A percentile compares a stretch with the other conserved stretches of the same genome.
These are phyloP conservation scores for Sugiyamaella lignohabitans DNA, from an alignment of 805 yeast species.

Conservation along the genomic window DNA sequence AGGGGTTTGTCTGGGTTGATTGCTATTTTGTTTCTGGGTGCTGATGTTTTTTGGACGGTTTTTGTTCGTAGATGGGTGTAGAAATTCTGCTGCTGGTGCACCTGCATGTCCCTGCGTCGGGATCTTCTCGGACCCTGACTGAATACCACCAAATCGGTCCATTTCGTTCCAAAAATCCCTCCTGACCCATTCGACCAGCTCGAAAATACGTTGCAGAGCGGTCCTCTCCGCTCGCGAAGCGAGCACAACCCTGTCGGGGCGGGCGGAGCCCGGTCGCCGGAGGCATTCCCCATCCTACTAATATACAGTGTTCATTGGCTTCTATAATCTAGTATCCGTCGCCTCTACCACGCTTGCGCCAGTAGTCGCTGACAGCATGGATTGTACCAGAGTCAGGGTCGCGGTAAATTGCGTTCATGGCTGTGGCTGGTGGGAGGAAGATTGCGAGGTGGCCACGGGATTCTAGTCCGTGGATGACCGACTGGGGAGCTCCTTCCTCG, in stretches of 20 bases:
- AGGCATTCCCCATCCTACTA: background rate
- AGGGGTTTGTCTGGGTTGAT: background rate
- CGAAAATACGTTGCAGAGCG: background rate
- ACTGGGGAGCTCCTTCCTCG: conserved; percentile 43
- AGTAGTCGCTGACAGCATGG: conserved; percentile 80
- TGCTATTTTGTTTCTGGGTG: background rate
- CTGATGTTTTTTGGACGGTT: too few species aligned
- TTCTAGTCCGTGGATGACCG: conserved; percentile 34
- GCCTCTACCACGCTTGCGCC: conserved; percentile 80
- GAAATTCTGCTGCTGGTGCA: too few species aligned
- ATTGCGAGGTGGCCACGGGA: conserved; percentile 46
- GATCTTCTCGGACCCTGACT: too few species aligned
- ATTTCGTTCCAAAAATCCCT: too few species aligned
- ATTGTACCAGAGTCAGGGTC: conserved; percentile 35
- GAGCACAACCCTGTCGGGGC: background rate
- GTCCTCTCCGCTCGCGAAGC: background rate
- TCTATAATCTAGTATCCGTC: conserved; percentile 45
- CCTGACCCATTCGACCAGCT: too few species aligned
- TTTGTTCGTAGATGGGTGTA: too few species aligned
- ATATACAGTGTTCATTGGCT: background rate
- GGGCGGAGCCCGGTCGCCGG: conserved; percentile 1
- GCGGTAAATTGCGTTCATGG: conserved; percentile 50
- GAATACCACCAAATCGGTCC: too few species aligned
- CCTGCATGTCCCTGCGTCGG: too few species aligned
- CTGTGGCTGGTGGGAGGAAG: conserved; percentile 42